Evolutionary conservation across 2,329 filamentous ascomycete species (phyloP).

Genomic region (Nothomitra cinnamomea): DNA sequence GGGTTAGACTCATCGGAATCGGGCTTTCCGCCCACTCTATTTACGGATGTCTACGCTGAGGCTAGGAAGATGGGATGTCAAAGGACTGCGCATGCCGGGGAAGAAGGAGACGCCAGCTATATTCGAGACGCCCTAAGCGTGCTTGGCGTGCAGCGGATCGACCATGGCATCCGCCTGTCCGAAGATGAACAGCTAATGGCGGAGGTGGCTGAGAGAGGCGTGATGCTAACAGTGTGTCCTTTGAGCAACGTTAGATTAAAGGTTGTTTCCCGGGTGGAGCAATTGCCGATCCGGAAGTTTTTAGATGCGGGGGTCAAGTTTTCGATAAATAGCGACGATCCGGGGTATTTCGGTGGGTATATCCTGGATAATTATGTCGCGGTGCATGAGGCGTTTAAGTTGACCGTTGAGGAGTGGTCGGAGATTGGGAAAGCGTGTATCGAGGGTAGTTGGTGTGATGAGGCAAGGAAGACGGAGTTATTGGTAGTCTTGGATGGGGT

Average conservation of each 20-base stretch:
- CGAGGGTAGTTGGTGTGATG: slow-evolving; percentile 51
- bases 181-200: slow-evolving; percentile 41
- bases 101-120: slow-evolving; percentile 53
- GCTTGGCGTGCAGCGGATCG: slow-evolving; percentile 48
- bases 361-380: slow-evolving; percentile 60
- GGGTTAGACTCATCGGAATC: slow-evolving; percentile 48
- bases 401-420: slow-evolving; percentile 49
- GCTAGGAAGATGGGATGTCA: slow-evolving; percentile 36
- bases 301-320: slow-evolving; percentile 48
- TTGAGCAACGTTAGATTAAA: slow-evolving; percentile 51
- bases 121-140: slow-evolving; percentile 45
- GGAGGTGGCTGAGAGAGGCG: slow-evolving; percentile 37
- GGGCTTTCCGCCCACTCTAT: slow-evolving; percentile 32
- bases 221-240: slow-evolving; percentile 55
- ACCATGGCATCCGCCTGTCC: slow-evolving; percentile 53
- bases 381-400: slow-evolving; percentile 52
- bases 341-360: slow-evolving; percentile 61
- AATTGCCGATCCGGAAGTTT: slow-evolving; percentile 45
- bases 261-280: slow-evolving; percentile 34
- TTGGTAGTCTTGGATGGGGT: slow-evolving; percentile 17
- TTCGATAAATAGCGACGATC: slow-evolving; percentile 59
- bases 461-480: slow-evolving; percentile 43
- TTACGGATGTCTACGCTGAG: slow-evolving; percentile 41
- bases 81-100: slow-evolving; percentile 59
- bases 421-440: slow-evolving; percentile 44